Conservation (phyloP, 192 early-diverging fungal species). For the Coemansia pectinata region DNA sequence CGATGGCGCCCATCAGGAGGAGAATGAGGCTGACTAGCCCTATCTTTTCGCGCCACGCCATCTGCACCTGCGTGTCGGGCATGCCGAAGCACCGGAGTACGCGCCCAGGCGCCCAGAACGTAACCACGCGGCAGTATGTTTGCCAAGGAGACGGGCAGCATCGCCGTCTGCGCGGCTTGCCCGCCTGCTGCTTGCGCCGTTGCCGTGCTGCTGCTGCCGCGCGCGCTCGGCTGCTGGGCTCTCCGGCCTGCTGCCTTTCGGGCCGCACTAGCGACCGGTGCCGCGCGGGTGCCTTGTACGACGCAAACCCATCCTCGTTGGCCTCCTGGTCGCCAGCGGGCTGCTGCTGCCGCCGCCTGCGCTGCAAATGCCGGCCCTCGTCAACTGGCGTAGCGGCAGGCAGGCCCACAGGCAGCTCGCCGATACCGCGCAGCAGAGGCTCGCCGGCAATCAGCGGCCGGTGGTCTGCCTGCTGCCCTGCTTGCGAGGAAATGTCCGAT, state of each 20-base stretch:
- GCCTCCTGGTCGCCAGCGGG: constrained; percentile 21
- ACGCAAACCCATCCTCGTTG: constrained; percentile 13
- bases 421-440: constrained; percentile 42
- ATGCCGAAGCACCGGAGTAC: constrained; percentile 63
- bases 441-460: constrained; percentile 45
- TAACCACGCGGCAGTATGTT: constrained; percentile 73
- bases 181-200: constrained; percentile 43
- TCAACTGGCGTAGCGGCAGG: constrained; percentile 9
- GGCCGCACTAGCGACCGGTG: constrained; percentile 72
- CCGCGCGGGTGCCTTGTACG: constrained; percentile 50
- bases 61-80: constrained; percentile 60
- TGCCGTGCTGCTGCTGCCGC: constrained; percentile 27
- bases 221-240: constrained; percentile 22
- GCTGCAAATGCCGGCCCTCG: constrained; percentile 30
- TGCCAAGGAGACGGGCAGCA: constrained; percentile 69
- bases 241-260: constrained; percentile 42
- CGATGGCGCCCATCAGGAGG: constrained; percentile 71
- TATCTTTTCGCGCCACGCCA: constrained; percentile 98
- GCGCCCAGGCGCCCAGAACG: constrained; percentile 63
- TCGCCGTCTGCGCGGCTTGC: constrained; percentile 23
- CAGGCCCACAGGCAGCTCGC: constrained; percentile 19
- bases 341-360: constrained; percentile 9
- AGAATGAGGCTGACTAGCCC: constrained; percentile 85
- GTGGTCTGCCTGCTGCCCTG: constrained; percentile 13
- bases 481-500: constrained; percentile 53